Base-by-base conservation (phyloP, 768 basidiomycete species). In the Holtermannia corniformis region DNA sequence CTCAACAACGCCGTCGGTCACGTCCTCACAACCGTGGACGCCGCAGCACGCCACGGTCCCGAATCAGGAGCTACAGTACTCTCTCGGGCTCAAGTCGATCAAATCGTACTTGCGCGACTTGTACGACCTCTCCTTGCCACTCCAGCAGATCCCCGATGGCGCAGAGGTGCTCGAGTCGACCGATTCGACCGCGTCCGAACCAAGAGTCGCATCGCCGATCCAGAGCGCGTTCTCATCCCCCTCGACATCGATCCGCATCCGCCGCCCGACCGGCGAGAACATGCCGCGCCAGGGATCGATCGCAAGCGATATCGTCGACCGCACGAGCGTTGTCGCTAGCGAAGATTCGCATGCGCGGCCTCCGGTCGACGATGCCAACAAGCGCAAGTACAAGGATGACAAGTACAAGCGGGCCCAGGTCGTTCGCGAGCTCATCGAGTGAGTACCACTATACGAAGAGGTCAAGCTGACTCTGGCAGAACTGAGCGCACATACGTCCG, bases 91-190 rank as follows among this genome's bases (percentile, higher is more conserved):
- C 49, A 81, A 87, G 51, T 86, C 87, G 10, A 82, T 99, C 16
- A 92, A 97, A 85, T 88, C 90, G 5, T 99, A 97, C 72, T 79
- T 99, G 19, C 82, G 83, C 63, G 95, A 99, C 63, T 85, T 99
- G 82, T 85, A 91, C 65, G 95, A 99, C 65, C 77, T 99, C 25
- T 83, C 83, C 16, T 82, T 59, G 79, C 82, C 19, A 45, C 82
- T 37, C 10, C 32, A 37, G 32, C 32, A 7, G 32, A n/a, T 85
- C 81, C 87, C 85, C 59, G 79, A 67, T 50, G 82, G 84, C 23
- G 56, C 56, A 7, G 56, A 58, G 47, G 45, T 58, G 12, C 24
- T 58, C 11, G 32, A 52, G 7, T 41, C 47, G 37, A 22, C 10
- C 19, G 7, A 44, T 5, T 44, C 43, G 10, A 19, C 10, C 10